These are phyloP conservation scores for Fistulina hepatica DNA, from an alignment of 1,284 basidiomycete species.

Conservation along the genomic window DNA sequence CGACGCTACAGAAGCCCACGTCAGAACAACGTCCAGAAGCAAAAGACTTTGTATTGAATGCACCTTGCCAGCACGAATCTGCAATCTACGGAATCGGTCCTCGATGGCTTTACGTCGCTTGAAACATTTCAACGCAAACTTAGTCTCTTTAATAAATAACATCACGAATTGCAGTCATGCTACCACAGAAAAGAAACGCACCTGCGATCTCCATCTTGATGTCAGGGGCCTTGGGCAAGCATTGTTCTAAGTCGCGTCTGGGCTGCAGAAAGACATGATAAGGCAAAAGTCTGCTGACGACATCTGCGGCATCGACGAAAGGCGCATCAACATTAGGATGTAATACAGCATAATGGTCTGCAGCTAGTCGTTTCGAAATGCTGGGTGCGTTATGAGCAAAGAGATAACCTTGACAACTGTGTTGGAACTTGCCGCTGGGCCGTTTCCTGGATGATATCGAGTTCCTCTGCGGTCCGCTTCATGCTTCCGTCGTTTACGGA, in stretches of 20 bases:
- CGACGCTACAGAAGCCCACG: constrained; percentile 32
- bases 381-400: no score
- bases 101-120: constrained; percentile 43
- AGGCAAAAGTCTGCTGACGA: constrained; percentile 53
- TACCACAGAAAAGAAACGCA: constrained; percentile 18
- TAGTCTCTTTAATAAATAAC: constrained; percentile 37
- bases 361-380: constrained; percentile 41
- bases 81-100: constrained; percentile 43
- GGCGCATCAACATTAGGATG: constrained; percentile 59
- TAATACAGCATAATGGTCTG: constrained; percentile 48
- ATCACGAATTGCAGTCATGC: neutral
- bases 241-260: constrained; percentile 42
- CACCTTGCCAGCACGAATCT: constrained; percentile 47
- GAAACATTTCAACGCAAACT: constrained; percentile 55
- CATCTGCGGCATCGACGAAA: constrained; percentile 50
- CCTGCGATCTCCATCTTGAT: constrained; percentile 46
- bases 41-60: constrained; percentile 2
- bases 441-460: no score
- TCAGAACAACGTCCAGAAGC: constrained; percentile 6
- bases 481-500: no score
- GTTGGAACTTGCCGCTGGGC: no score
- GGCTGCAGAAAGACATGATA: constrained; percentile 73
- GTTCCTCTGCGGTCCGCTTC: no score
- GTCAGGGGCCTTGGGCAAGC: constrained; percentile 31
- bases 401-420: no score